Evolutionary conservation across 139 green algal genomes (phyloP).

Genomic region (Tetraselmis striata): DNA sequence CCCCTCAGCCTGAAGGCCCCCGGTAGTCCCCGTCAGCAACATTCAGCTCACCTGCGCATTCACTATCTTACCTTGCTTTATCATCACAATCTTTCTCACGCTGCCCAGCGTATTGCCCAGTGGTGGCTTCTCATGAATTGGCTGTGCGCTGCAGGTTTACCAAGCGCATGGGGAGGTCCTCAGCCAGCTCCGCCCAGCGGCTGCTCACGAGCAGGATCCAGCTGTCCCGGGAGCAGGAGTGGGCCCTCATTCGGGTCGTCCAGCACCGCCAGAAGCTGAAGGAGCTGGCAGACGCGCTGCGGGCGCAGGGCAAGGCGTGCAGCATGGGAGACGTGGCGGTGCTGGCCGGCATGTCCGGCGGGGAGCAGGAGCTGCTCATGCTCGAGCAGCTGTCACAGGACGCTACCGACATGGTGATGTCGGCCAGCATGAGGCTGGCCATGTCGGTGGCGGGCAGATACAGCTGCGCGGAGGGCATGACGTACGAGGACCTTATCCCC

Average conservation of each 20-base stretch:
- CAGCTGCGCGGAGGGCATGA: slow-evolving; percentile 8
- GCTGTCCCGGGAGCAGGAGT: not conserved
- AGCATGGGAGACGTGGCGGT: not conserved
- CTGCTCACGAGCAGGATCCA: too few species aligned
- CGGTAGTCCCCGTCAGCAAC: too few species aligned
- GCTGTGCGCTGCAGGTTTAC: too few species aligned
- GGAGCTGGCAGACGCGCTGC: not conserved
- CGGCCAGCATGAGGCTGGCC: slow-evolving; percentile 46
- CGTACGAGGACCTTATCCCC: not conserved
- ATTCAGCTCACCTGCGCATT: too few species aligned
- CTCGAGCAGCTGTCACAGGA: not conserved
- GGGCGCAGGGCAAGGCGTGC: not conserved
- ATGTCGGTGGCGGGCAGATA: slow-evolving; percentile 29
- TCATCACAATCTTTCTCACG: too few species aligned
- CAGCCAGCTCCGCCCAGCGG: too few species aligned
- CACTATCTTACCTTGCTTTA: too few species aligned
- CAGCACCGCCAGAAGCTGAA: not conserved
- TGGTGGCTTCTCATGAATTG: too few species aligned
- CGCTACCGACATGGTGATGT: slow-evolving; percentile 28
- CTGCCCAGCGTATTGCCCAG: too few species aligned
- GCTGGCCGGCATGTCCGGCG: not conserved
- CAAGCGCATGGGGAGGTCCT: too few species aligned
- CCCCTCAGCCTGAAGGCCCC: too few species aligned
- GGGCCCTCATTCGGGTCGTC: not conserved
- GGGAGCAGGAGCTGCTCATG: not conserved